Conservation (phyloP, 352 stramenopile species). For the Phytophthora pistaciae region DNA sequence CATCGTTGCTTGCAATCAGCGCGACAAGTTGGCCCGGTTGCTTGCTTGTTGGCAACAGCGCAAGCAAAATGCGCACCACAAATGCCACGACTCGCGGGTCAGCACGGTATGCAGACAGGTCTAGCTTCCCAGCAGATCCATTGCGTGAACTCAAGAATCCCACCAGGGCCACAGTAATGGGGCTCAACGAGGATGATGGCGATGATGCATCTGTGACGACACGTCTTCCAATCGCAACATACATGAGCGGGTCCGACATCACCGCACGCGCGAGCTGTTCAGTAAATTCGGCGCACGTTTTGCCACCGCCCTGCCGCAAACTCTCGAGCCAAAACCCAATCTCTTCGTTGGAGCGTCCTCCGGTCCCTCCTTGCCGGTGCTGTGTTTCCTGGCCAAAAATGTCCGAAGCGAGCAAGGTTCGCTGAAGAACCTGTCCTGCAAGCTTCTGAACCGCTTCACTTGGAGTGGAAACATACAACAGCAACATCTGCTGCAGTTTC, state of each 20-base stretch:
- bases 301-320: slow-evolving; percentile 45
- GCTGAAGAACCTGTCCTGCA: slow-evolving; percentile 55
- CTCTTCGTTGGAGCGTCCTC: slow-evolving; percentile 53
- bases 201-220: slow-evolving; percentile 17
- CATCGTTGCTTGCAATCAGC: slow-evolving; percentile 47
- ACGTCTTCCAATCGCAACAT: slow-evolving; percentile 40
- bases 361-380: background rate
- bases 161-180: slow-evolving; percentile 60
- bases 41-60: slow-evolving; percentile 42
- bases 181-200: slow-evolving; percentile 41
- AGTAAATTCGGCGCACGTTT: slow-evolving; percentile 50
- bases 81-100: slow-evolving; percentile 46
- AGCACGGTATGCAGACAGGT: slow-evolving; percentile 31
- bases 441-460: slow-evolving; percentile 52
- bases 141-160: slow-evolving; percentile 45
- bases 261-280: slow-evolving; percentile 56
- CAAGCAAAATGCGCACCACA: slow-evolving; percentile 51
- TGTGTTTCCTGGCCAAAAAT: slow-evolving; percentile 58
- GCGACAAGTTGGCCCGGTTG: slow-evolving; percentile 47
- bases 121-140: slow-evolving; percentile 5
- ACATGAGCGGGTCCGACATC: slow-evolving; percentile 59
- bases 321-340: slow-evolving; percentile 75
- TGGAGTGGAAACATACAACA: slow-evolving; percentile 54
- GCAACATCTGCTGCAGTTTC: slow-evolving; percentile 77
- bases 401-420: slow-evolving; percentile 59